Evolutionary conservation across 306 rosid species (phyloP), one percentile per base, ranked within the genome.

Genomic region (Coriaria nepalensis): DNA sequence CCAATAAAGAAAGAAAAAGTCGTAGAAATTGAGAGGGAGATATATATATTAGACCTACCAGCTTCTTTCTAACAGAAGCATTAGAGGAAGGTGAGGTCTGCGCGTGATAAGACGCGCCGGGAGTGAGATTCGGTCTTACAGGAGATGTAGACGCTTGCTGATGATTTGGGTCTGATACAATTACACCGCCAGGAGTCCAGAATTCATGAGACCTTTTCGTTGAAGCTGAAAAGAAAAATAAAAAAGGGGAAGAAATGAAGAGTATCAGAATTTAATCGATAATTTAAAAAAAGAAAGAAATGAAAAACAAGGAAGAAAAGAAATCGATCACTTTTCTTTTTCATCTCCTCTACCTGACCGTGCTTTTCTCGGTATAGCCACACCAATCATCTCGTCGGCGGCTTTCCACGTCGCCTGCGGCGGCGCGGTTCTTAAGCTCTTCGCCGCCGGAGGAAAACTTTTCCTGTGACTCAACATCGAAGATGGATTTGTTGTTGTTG

Each of bases 371-470:
- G 99, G 99, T 5, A 92, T 87, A 32, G 79, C 52, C 13, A 82
- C 94, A 8, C 98, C 94, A 73, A 92, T 92, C 98, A 85, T 92
- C 55, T 92, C 98, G 50, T 92, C 96, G 60, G 98, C 75, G 47
- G 81, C 78, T 60, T 82, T 92, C 96, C 81, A 85, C 65, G 78
- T 64, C 70, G 93, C 71, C 40, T 78, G 82, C 63, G 78, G 64
- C 70, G 93, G 73, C 40, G 80, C 55, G 54, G 78, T 67, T 66
- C 94, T 71, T 57, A 79, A 82, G 61, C 63, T 76, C 76, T 79
- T 85, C 43, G 82, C 67, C 72, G 69, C 77, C 49, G 75, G 73
- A 12, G 94, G 94, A 63, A 69, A 82, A 73, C 80, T 82, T 59
- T 92, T 92, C 55, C 96, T 79, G 63, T 87, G 83, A 59, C 55